Conservation (phyloP, 2,329 filamentous ascomycete genomes). For the Ophiocordyceps robertsii region DNA sequence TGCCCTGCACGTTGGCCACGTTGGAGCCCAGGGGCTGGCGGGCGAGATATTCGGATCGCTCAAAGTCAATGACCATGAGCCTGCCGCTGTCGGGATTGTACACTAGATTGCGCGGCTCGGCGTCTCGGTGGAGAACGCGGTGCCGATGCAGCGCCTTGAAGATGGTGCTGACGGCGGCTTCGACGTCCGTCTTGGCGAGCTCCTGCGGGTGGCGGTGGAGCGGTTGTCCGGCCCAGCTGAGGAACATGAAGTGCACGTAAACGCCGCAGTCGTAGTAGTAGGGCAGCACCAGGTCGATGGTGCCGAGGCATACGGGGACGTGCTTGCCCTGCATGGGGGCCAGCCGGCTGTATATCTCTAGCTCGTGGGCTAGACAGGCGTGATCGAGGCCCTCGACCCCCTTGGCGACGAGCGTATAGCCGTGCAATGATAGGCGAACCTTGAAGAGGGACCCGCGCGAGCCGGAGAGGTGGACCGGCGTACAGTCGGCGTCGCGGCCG, state of each 20-base stretch:
- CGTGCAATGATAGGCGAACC: constrained; percentile 7
- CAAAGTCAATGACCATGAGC: too few relatives aligned
- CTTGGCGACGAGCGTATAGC: too few relatives aligned
- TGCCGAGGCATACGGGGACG: constrained; percentile 21
- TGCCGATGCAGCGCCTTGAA: too few relatives aligned
- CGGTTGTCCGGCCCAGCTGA: constrained; percentile 12
- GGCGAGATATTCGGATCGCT: too few relatives aligned
- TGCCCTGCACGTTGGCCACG: too few relatives aligned
- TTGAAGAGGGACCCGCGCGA: constrained; percentile 21
- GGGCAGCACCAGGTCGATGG: constrained; percentile 12
- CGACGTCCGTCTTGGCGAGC: too few relatives aligned
- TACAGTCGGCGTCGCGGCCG: not conserved
- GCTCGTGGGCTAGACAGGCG: constrained; percentile 13
- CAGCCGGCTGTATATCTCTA: constrained; percentile 15
- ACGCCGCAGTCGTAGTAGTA: constrained; percentile 17
- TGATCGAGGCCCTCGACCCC: constrained; percentile 14
- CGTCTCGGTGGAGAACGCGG: too few relatives aligned
- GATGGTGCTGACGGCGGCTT: too few relatives aligned
- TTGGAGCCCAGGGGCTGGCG: too few relatives aligned
- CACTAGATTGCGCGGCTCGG: too few relatives aligned
- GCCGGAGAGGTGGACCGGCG: constrained; percentile 14
- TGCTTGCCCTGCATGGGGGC: constrained; percentile 15
- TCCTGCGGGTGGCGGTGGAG: too few relatives aligned
- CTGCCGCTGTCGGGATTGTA: too few relatives aligned
- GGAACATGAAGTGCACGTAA: constrained; percentile 17